A percentile compares a stretch with the other conserved stretches of the same genome.
phyloP scores from a whole-genome alignment of 2,329 filamentous ascomycete genomes.

The Blastomyces parvus region DNA sequence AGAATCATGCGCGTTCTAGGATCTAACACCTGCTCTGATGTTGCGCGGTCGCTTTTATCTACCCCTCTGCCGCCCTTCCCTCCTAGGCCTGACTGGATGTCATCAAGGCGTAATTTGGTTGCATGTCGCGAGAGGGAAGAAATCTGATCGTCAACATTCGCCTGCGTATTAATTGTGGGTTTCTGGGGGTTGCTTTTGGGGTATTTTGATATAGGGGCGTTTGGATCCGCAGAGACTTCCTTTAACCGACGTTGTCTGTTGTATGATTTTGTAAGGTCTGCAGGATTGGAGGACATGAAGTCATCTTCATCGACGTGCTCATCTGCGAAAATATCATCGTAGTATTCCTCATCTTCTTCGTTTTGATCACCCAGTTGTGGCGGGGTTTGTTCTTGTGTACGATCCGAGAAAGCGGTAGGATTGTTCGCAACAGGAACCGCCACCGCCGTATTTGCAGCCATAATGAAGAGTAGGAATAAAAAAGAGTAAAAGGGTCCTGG shows the following conservation, averaged over 20 bases:
- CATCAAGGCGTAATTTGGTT: conserved; percentile 71
- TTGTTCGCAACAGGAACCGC: background rate
- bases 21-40: conserved; percentile 88
- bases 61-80: conserved; percentile 38
- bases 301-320: conserved; percentile 48
- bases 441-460: conserved; percentile 4
- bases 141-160: conserved; percentile 79
- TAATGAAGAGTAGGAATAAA: background rate
- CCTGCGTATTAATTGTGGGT: conserved; percentile 66
- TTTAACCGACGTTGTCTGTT: conserved; percentile 70
- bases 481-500: background rate
- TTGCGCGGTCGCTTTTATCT: conserved; percentile 88
- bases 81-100: conserved; percentile 44
- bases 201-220: conserved; percentile 46
- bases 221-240: conserved; percentile 40
- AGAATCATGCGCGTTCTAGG: conserved; percentile 91
- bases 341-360: conserved; percentile 51
- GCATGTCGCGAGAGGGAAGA: conserved; percentile 76
- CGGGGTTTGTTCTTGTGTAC: conserved; percentile 26
- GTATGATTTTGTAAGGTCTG: conserved; percentile 75
- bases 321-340: conserved; percentile 48
- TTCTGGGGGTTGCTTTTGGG: conserved; percentile 70
- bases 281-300: conserved; percentile 46
- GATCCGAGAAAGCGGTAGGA: conserved; percentile 8
- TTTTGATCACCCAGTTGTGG: conserved; percentile 36